A percentile compares a stretch with the other conserved stretches of the same genome.
Evolutionary conservation across 495 filamentous ascomycete genomes (phyloP).

Genomic region (Penicillium herquei): DNA sequence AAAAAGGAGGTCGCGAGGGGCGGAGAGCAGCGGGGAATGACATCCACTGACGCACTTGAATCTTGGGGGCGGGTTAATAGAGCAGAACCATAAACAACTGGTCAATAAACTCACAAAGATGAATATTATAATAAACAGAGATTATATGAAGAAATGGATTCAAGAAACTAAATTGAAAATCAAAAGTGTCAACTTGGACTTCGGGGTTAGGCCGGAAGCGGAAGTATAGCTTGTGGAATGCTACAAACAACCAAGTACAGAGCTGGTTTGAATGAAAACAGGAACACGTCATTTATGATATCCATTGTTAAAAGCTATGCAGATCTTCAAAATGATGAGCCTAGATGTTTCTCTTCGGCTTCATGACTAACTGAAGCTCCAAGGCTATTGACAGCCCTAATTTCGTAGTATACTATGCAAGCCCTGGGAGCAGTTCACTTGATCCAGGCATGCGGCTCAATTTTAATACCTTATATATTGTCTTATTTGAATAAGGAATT

Average conservation of each 20-base stretch:
- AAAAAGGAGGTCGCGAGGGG: constrained; percentile 26
- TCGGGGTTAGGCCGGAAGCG: neutral
- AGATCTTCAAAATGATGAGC: no score
- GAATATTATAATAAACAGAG: neutral
- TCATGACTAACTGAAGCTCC: no score
- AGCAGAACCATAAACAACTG: neutral
- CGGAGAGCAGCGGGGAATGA: constrained; percentile 20
- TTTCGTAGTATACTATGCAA: no score
- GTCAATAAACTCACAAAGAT: neutral
- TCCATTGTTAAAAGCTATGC: no score
- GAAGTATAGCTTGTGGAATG: constrained; percentile 1
- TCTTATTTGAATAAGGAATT: no score
- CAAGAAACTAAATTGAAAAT: neutral
- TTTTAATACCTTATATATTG: no score
- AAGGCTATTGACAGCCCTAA: no score
- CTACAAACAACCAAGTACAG: neutral
- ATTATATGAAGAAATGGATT: neutral
- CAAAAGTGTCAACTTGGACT: neutral
- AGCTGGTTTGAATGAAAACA: neutral
- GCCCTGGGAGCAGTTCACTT: no score
- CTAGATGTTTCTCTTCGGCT: no score
- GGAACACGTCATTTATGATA: neutral
- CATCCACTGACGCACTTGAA: neutral
- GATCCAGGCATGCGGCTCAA: no score
- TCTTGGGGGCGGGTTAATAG: neutral